phyloP scores from a whole-genome alignment of 2,329 filamentous ascomycete genomes.

The Clarireedia monteithiana region DNA sequence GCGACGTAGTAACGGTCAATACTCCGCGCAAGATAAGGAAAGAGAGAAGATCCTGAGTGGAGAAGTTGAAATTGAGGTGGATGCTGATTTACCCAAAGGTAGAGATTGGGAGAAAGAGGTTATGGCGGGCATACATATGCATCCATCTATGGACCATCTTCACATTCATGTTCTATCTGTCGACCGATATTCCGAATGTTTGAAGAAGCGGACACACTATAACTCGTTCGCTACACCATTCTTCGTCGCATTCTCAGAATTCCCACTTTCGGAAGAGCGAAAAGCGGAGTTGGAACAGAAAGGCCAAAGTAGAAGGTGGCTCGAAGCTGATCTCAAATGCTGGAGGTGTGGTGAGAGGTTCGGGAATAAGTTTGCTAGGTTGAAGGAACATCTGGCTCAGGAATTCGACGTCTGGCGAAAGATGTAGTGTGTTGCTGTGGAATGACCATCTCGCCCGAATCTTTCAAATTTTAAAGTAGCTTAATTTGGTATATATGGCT shows the following conservation, averaged over 20 bases:
- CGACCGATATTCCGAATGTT: constrained; percentile 63
- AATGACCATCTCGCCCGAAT: too few relatives aligned
- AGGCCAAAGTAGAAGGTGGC: constrained; percentile 43
- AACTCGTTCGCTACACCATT: constrained; percentile 86
- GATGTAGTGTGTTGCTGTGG: constrained; percentile 12
- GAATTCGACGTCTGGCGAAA: constrained; percentile 73
- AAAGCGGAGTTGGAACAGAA: constrained; percentile 28
- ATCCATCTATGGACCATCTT: constrained; percentile 85
- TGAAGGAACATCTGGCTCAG: constrained; percentile 67
- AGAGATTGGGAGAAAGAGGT: constrained; percentile 74
- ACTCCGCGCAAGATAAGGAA: constrained; percentile 53
- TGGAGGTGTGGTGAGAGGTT: constrained; percentile 79
- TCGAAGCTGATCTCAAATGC: constrained; percentile 62
- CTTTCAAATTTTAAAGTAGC: too few relatives aligned
- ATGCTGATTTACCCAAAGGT: constrained; percentile 51
- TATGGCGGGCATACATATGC: constrained; percentile 72
- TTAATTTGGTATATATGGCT: too few relatives aligned
- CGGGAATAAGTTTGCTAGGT: constrained; percentile 60
- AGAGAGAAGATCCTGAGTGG: constrained; percentile 60
- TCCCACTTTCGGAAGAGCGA: constrained; percentile 57
- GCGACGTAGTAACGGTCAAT: constrained; percentile 55
- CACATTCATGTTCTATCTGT: constrained; percentile 82
- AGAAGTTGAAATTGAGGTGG: constrained; percentile 41
- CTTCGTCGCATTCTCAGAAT: constrained; percentile 69
- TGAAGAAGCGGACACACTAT: constrained; percentile 84